Conservation (phyloP, 129 eudicot genomes). For the Pulicaria dysenterica region DNA sequence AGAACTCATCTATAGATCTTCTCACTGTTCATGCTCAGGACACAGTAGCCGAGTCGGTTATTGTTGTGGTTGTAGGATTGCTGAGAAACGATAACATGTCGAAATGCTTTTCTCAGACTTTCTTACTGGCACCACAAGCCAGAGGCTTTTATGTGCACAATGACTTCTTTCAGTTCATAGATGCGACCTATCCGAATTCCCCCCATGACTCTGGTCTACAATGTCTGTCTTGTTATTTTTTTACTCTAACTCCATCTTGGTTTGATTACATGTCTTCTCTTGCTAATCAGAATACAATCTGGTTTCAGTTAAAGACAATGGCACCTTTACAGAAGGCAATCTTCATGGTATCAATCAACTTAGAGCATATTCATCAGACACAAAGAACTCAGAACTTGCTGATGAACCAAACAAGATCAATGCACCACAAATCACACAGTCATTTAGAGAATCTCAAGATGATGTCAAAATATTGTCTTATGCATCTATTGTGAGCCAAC, state of each 20-base stretch:
- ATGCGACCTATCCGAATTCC: neutral
- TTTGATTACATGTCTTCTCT: neutral
- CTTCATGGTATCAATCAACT: neutral
- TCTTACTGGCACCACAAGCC: conserved; percentile 37
- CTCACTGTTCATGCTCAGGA: conserved; percentile 23
- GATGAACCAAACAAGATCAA: conserved; percentile 1
- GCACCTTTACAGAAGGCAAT: conserved; percentile 17
- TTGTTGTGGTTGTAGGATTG: conserved; percentile 26
- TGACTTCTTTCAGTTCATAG: conserved; percentile 19
- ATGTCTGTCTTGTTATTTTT: neutral
- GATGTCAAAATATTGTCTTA: conserved; percentile 13
- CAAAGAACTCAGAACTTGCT: too few species aligned
- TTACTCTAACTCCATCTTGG: neutral
- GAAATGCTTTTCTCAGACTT: conserved; percentile 29
- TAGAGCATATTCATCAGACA: too few species aligned
- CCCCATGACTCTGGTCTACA: conserved; percentile 20
- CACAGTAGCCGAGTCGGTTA: conserved; percentile 9
- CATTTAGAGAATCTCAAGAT: neutral
- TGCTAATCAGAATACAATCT: neutral
- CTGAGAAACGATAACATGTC: conserved; percentile 19
- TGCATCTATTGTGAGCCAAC: conserved; percentile 32
- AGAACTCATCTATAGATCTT: neutral
- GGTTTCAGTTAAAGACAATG: neutral
- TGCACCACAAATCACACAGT: neutral
- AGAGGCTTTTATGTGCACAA: conserved; percentile 33